Base-by-base conservation (phyloP, 768 basidiomycete species). In the Floccularia luteovirens region DNA sequence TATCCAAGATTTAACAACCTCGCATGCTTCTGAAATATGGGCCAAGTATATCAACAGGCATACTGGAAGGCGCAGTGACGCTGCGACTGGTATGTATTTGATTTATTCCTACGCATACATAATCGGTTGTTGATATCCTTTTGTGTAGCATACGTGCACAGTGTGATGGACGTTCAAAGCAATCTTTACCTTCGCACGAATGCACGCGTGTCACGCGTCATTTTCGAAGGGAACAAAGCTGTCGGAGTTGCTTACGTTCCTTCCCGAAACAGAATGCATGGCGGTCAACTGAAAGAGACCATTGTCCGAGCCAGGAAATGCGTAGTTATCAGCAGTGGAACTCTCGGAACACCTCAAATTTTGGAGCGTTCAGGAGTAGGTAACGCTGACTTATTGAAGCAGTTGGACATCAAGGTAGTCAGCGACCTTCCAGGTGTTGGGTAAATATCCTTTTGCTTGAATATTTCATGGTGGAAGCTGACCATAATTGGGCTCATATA, bases 21-120 rank as follows among this genome's bases (percentile, higher is more conserved):
- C 72, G 21, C 75, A 82, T 48, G 79, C 64, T 17, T 70, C 80
- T 40, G 82, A 82, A 56, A 78, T 82, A 41, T 82, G 80, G 81
- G 80, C 80, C 36, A 83, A 84, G 55, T 84, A 82, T 52, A 80
- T 84, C 67, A 82, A 82, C 58, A 70, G 78, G 48, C 74, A 81
- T 52, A 83, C 79, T 24, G 82, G 82, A 43, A 65, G 82, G 45
- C 77, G 80, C 37, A 80, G 77, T 44, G 82, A 84, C 47, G 80
- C 81, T 35, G 79, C 81, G 2, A 79, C 79, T 32, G 79, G 77
- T 75, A 50, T 24, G 54, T 45, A 12, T 5, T 35, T 36, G 13
- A n/a, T 17, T 14, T 34, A 17, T 7, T 17, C 8, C 32, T 8
- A 34, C 32, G 32, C 10, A 17, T 45, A 16, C 19, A 30, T 8